Evolutionary conservation across 257 asterid genomes (phyloP).

Genomic region (Misopates orontium): DNA sequence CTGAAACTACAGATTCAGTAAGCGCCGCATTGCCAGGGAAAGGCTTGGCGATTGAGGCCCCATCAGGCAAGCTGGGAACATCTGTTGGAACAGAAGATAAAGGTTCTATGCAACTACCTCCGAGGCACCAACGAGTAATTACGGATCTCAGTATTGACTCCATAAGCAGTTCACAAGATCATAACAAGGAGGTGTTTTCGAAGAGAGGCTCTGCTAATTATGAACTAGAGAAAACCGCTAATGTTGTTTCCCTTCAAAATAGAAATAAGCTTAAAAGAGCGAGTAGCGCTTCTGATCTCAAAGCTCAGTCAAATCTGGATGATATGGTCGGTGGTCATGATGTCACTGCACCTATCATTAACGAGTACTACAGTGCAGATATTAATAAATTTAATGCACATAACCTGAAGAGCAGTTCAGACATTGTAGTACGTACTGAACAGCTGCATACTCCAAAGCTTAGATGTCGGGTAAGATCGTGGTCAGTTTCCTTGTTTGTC

Average conservation of each 20-base stretch:
- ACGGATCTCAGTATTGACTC: slow-evolving; percentile 36
- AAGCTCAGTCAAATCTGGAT: slow-evolving; percentile 40
- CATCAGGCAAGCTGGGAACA: slow-evolving; percentile 31
- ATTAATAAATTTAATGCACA: slow-evolving; percentile 40
- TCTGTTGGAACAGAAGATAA: slow-evolving; percentile 38
- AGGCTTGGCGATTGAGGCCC: slow-evolving; percentile 30
- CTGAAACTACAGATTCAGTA: slow-evolving; percentile 36
- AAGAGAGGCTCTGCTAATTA: slow-evolving; percentile 31
- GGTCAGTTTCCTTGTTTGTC: slow-evolving; percentile 1
- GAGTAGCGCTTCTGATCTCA: slow-evolving; percentile 64
- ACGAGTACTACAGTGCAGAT: slow-evolving; percentile 52
- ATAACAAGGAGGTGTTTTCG: slow-evolving; percentile 26
- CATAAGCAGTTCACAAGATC: slow-evolving; percentile 37
- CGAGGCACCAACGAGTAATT: slow-evolving; percentile 30
- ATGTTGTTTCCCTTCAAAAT: slow-evolving; percentile 34
- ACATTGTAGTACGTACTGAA: slow-evolving; percentile 47
- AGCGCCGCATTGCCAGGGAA: slow-evolving; percentile 26
- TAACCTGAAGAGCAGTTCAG: slow-evolving; percentile 45
- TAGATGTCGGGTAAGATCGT: slow-evolving; percentile 69
- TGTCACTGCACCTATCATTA: slow-evolving; percentile 40
- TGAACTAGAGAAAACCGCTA: slow-evolving; percentile 37
- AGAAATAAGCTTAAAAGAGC: slow-evolving; percentile 56
- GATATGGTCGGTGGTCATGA: slow-evolving; percentile 37
- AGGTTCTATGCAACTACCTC: slow-evolving; percentile 28
- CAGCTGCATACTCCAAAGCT: slow-evolving; percentile 65